These are phyloP conservation scores for Phytomonas sp. DNA, from an alignment of 208 protist species.

Conservation along the genomic window DNA sequence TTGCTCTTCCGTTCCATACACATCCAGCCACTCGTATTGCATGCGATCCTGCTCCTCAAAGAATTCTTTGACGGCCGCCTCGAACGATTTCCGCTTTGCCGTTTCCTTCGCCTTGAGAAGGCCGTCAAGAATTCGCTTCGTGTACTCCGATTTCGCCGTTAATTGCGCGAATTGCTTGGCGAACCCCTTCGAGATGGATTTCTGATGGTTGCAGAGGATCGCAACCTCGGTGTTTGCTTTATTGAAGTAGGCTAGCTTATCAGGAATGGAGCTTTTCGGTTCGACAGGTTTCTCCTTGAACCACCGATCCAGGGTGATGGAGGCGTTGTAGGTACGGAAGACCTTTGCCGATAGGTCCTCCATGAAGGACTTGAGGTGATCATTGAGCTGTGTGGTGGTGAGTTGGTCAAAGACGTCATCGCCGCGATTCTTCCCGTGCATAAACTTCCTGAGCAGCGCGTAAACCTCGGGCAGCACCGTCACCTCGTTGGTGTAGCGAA, in stretches of 20 bases:
- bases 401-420: slow-evolving; percentile 94
- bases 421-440: slow-evolving; percentile 61
- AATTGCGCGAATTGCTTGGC: slow-evolving; percentile 71
- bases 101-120: slow-evolving; percentile 58
- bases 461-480: slow-evolving; percentile 88
- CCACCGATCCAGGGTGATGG: slow-evolving; percentile 95
- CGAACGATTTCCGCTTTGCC: slow-evolving; percentile 55
- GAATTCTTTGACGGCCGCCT: slow-evolving; percentile 76
- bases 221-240: slow-evolving; percentile 96
- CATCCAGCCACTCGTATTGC: slow-evolving; percentile 81
- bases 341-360: slow-evolving; percentile 96
- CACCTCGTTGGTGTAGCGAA: slow-evolving; percentile 93
- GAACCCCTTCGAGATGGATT: slow-evolving; percentile 91
- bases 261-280: slow-evolving; percentile 44
- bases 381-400: slow-evolving; percentile 90
- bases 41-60: slow-evolving; percentile 80
- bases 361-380: slow-evolving; percentile 97
- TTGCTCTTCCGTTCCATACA: slow-evolving; percentile 84
- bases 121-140: slow-evolving; percentile 61
- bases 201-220: slow-evolving; percentile 99
- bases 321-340: slow-evolving; percentile 99
- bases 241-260: slow-evolving; percentile 96
- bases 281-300: slow-evolving; percentile 88
- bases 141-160: slow-evolving; percentile 66
- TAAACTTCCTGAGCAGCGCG: slow-evolving; percentile 88